Evolutionary conservation across 2,329 filamentous ascomycete genomes (phyloP).

Genomic region (Podosphaera fusca): DNA sequence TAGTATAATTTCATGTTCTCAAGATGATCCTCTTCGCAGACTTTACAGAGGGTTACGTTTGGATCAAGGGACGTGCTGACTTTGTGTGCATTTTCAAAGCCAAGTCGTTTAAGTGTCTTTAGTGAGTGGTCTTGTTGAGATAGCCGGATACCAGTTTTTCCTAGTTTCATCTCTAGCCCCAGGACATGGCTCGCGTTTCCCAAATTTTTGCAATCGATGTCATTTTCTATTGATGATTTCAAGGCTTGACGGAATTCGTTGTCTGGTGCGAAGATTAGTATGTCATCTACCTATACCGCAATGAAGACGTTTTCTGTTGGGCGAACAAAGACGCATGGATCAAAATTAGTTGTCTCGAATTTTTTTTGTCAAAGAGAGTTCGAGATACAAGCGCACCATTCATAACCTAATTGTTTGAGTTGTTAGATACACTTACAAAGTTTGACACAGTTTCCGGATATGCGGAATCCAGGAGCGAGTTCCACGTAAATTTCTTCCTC

Average conservation of each 20-base stretch:
- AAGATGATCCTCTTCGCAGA: too few relatives aligned
- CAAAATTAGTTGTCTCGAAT: neutral
- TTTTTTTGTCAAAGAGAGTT: slow-evolving; percentile 1
- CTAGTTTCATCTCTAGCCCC: neutral
- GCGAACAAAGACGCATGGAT: neutral
- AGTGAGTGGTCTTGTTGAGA: neutral
- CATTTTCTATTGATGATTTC: neutral
- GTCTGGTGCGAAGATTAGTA: neutral
- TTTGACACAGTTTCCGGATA: neutral
- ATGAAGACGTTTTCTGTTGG: neutral
- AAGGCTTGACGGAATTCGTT: neutral
- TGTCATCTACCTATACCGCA: neutral
- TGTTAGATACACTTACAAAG: neutral
- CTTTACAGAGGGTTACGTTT: neutral
- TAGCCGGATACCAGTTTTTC: neutral
- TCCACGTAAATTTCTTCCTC: neutral
- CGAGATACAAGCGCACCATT: slow-evolving; percentile 1
- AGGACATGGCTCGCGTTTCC: neutral
- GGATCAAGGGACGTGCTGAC: neutral
- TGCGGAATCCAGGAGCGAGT: neutral
- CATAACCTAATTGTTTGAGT: slow-evolving; percentile 1
- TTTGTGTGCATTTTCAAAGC: neutral
- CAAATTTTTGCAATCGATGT: neutral
- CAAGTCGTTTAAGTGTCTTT: neutral
- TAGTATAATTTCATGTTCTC: too few relatives aligned